phyloP scores from a whole-genome alignment of 148 eudicot genomes.

The Camellia lanceoleosa region DNA sequence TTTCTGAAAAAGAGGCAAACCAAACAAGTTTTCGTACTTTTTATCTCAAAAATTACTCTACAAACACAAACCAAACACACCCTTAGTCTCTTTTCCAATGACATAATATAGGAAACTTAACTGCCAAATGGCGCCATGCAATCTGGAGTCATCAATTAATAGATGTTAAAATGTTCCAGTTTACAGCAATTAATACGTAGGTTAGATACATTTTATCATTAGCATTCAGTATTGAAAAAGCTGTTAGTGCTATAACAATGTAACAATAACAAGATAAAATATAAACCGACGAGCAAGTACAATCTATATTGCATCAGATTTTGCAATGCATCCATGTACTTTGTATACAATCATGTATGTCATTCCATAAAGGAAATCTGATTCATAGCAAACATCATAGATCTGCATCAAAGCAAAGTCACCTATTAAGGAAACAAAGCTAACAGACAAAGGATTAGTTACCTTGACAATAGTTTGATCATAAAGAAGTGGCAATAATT shows the following conservation, averaged over 20 bases:
- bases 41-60: too few relatives aligned
- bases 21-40: too few relatives aligned
- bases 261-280: not conserved
- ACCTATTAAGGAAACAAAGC: not conserved
- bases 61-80: too few relatives aligned
- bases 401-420: not conserved
- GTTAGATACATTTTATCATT: not conserved
- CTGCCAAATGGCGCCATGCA: not conserved
- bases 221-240: not conserved
- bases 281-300: not conserved
- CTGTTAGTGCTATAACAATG: not conserved
- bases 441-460: constrained; percentile 11
- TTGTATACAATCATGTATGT: not conserved
- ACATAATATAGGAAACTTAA: too few relatives aligned
- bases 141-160: not conserved
- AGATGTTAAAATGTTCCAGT: not conserved
- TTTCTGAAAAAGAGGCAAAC: too few relatives aligned
- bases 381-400: not conserved
- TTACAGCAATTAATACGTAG: not conserved
- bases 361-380: not conserved
- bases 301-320: constrained; percentile 1
- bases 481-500: constrained; percentile 86
- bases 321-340: not conserved
- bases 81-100: not conserved
- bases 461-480: constrained; percentile 96